These are phyloP conservation scores for Ceratobasidium sp. DNA, from an alignment of 1,284 basidiomycete genomes.

Conservation along the genomic window DNA sequence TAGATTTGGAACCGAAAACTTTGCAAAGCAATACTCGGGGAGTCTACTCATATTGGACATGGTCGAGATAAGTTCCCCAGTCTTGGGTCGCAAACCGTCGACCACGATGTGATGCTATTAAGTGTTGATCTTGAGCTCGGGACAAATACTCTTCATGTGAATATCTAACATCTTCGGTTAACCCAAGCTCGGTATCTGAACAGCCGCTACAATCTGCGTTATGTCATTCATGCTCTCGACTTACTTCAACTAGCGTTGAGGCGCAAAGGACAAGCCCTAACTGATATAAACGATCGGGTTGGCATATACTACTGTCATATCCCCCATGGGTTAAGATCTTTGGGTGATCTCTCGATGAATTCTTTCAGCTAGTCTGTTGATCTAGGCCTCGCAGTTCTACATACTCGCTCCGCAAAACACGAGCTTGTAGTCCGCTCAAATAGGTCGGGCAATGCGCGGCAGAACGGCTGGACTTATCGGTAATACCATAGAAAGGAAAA, in stretches of 20 bases:
- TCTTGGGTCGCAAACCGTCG: not conserved
- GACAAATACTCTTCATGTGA: not conserved
- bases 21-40: not conserved
- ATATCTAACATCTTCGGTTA: not conserved
- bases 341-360: not conserved
- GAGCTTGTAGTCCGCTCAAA: conserved; percentile 49
- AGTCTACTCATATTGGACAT: not conserved
- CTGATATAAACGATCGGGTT: conserved; percentile 21
- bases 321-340: conserved; percentile 12
- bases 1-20: not conserved
- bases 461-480: conserved; percentile 52
- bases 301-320: conserved; percentile 8
- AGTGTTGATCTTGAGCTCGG: not conserved
- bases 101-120: not conserved
- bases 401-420: conserved; percentile 45
- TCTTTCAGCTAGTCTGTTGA: not conserved
- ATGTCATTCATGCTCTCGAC: conserved; percentile 5
- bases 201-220: no score
- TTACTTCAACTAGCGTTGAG: not conserved
- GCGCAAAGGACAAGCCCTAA: not conserved
- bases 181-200: not conserved
- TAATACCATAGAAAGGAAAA: conserved; percentile 50
- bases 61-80: not conserved
- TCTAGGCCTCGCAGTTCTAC: conserved; percentile 21
- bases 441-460: conserved; percentile 50